phyloP scores from a whole-genome alignment of 257 asterid species.

The Coffea eugenioides region DNA sequence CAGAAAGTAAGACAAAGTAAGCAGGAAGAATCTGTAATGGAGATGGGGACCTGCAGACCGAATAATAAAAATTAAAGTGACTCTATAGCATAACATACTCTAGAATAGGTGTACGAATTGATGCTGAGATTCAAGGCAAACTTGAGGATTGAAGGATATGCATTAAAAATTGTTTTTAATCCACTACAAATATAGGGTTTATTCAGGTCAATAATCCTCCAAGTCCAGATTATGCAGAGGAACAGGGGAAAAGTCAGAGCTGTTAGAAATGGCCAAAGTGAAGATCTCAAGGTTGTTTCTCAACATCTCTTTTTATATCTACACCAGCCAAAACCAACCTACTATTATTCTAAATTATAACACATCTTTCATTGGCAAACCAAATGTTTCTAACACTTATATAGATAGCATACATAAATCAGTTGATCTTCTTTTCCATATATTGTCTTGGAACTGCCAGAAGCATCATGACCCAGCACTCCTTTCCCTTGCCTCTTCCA shows the following conservation, averaged over 20 bases:
- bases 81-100: not conserved
- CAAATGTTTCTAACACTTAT: conserved; percentile 1
- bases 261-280: not conserved
- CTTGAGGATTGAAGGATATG: not conserved
- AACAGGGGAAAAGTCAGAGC: not conserved
- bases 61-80: not conserved
- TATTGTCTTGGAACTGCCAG: not conserved
- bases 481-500: not conserved
- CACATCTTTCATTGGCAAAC: not conserved
- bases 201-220: not conserved
- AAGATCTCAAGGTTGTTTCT: not conserved
- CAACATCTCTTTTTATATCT: not conserved
- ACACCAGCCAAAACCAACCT: not conserved
- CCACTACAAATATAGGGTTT: not conserved
- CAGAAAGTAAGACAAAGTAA: conserved; percentile 63
- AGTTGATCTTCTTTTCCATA: not conserved
- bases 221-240: not conserved
- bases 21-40: conserved; percentile 77
- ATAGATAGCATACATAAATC: not conserved
- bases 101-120: not conserved
- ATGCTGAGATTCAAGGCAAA: conserved; percentile 3
- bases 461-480: not conserved
- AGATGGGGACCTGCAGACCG: conserved; percentile 54
- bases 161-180: not conserved
- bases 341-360: not conserved